Evolutionary conservation across 106 monocot species (phyloP).

Genomic region (Phalaenopsis equestris): DNA sequence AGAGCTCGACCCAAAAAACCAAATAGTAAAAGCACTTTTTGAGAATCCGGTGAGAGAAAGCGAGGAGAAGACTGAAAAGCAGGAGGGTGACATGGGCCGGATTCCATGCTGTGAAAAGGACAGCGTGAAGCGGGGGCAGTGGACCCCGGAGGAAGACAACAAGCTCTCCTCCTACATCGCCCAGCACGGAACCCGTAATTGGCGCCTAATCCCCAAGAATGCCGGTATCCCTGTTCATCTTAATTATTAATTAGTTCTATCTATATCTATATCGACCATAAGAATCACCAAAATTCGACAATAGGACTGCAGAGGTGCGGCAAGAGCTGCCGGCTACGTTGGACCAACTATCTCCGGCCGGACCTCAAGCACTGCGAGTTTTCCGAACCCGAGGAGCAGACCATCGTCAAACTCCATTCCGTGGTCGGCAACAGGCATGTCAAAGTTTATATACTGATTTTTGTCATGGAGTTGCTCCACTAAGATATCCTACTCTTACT

Average conservation of each 20-base stretch:
- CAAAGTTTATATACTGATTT: not conserved
- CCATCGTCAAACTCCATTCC: slow-evolving; percentile 85
- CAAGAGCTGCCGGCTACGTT: slow-evolving; percentile 94
- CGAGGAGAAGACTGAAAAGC: not conserved
- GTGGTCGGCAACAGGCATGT: slow-evolving; percentile 78
- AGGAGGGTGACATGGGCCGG: slow-evolving; percentile 51
- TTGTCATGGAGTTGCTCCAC: too few species aligned
- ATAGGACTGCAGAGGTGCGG: slow-evolving; percentile 90
- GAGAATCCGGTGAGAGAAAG: not conserved
- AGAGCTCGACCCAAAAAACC: not conserved
- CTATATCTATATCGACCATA: not conserved
- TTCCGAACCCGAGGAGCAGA: slow-evolving; percentile 75
- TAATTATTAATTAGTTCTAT: too few species aligned
- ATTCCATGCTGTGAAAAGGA: slow-evolving; percentile 97
- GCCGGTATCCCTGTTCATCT: slow-evolving; percentile 46
- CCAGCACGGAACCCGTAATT: slow-evolving; percentile 88
- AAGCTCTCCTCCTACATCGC: slow-evolving; percentile 94
- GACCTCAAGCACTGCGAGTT: slow-evolving; percentile 96
- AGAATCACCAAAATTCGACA: not conserved
- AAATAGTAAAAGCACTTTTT: not conserved
- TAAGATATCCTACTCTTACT: too few species aligned
- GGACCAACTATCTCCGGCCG: slow-evolving; percentile 97
- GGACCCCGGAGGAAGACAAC: slow-evolving; percentile 97
- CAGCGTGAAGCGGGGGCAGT: slow-evolving; percentile 89
- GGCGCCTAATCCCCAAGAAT: slow-evolving; percentile 96